A percentile compares a stretch with the other conserved stretches of the same genome.
phyloP scores from a whole-genome alignment of 1,284 basidiomycete genomes.

The Filobasidium uniguttulatum region DNA sequence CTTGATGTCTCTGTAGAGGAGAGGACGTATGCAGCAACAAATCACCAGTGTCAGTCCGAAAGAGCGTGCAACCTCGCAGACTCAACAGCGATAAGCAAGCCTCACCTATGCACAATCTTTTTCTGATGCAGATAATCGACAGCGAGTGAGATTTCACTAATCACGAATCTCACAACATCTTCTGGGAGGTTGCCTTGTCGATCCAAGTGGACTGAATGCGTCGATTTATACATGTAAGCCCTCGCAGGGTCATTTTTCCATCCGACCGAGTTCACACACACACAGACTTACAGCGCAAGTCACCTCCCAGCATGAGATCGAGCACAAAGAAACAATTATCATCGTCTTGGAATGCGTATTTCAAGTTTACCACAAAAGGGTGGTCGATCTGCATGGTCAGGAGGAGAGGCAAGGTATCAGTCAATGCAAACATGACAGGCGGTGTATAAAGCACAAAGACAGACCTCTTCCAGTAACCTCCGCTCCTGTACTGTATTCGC shows the following conservation, averaged over 20 bases:
- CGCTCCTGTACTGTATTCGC: slow-evolving; percentile 94
- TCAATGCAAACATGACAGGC: no score
- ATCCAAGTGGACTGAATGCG: slow-evolving; percentile 67
- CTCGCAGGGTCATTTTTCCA: neutral
- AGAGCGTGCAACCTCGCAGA: neutral
- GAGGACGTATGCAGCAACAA: neutral
- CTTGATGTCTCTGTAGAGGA: slow-evolving; percentile 64
- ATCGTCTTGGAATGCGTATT: slow-evolving; percentile 96
- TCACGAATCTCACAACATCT: slow-evolving; percentile 71
- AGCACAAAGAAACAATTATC: slow-evolving; percentile 96
- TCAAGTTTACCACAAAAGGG: slow-evolving; percentile 82
- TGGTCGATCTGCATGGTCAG: slow-evolving; percentile 76
- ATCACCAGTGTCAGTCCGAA: neutral
- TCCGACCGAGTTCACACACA: neutral
- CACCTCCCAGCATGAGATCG: slow-evolving; percentile 91
- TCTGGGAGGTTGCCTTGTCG: slow-evolving; percentile 64
- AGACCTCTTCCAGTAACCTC: slow-evolving; percentile 75
- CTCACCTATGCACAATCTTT: slow-evolving; percentile 83
- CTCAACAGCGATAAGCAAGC: slow-evolving; percentile 5
- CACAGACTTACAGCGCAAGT: slow-evolving; percentile 62
- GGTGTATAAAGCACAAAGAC: slow-evolving; percentile 16
- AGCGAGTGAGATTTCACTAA: slow-evolving; percentile 73
- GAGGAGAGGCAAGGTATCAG: no score
- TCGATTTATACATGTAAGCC: neutral
- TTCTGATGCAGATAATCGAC: slow-evolving; percentile 80